Evolutionary conservation across 495 filamentous ascomycete genomes (phyloP).

Genomic region (Lasiosphaeris hirsuta): DNA sequence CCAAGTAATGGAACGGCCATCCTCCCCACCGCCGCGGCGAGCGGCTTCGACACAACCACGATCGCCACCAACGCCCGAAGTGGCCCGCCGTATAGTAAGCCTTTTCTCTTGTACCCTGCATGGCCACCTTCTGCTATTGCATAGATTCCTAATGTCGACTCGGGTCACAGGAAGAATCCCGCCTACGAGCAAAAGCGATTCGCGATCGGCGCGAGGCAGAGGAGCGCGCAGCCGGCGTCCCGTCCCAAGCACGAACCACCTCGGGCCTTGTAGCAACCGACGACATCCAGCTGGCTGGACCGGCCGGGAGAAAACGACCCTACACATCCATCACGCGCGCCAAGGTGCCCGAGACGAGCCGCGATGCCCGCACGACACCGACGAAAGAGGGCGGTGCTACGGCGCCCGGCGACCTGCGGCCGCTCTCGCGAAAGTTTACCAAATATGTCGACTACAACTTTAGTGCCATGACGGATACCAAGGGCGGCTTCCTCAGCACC

Average conservation of each 20-base stretch:
- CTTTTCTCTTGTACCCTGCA: not conserved
- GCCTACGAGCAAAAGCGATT: constrained; percentile 87
- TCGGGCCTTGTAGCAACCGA: constrained; percentile 40
- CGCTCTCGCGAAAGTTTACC: constrained; percentile 60
- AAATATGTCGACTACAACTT: constrained; percentile 98
- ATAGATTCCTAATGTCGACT: not conserved
- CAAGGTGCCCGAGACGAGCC: constrained; percentile 57
- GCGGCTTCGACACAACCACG: constrained; percentile 38
- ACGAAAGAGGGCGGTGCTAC: constrained; percentile 44
- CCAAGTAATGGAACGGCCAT: constrained; percentile 46
- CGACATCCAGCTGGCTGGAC: constrained; percentile 34
- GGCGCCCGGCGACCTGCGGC: constrained; percentile 55
- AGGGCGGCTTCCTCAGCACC: constrained; percentile 83
- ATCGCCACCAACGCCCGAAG: constrained; percentile 68
- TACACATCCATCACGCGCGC: constrained; percentile 60
- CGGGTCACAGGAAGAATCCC: constrained; percentile 70
- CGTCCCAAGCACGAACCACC: constrained; percentile 30
- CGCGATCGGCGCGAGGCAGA: constrained; percentile 66
- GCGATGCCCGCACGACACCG: constrained; percentile 54
- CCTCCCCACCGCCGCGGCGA: constrained; percentile 57
- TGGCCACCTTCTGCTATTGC: not conserved
- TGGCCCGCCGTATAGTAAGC: constrained; percentile 65
- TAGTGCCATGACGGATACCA: constrained; percentile 94
- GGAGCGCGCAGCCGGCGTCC: constrained; percentile 31
- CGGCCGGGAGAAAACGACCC: constrained; percentile 45